These are phyloP conservation scores for Helenozyma baotianmanensis DNA, from an alignment of 805 yeast species.

Conservation along the genomic window DNA sequence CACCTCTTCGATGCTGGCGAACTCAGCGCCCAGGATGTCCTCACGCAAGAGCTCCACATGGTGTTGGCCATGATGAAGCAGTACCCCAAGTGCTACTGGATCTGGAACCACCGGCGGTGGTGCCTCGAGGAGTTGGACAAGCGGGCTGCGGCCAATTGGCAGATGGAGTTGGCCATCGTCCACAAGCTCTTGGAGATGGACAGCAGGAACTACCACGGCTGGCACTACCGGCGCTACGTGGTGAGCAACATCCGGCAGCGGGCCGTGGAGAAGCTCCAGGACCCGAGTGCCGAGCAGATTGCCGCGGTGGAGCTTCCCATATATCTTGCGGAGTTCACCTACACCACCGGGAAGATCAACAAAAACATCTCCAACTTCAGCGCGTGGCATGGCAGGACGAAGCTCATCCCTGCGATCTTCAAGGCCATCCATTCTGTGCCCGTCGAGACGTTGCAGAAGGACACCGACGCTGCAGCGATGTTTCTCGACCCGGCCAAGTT, in stretches of 20 bases:
- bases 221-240: slow-evolving; percentile 86
- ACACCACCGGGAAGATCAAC: slow-evolving; percentile 74
- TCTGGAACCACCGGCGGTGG: slow-evolving; percentile 94
- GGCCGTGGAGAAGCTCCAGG: slow-evolving; percentile 1
- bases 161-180: slow-evolving; percentile 65
- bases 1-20: slow-evolving; percentile 20
- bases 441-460: too few relatives aligned
- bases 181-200: slow-evolving; percentile 66
- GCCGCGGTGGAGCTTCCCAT: slow-evolving; percentile 19
- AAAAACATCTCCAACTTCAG: slow-evolving; percentile 86
- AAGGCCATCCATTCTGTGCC: slow-evolving; percentile 8
- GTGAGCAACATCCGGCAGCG: slow-evolving; percentile 37
- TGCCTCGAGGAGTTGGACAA: slow-evolving; percentile 44
- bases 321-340: slow-evolving; percentile 57
- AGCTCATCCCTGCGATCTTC: slow-evolving; percentile 55
- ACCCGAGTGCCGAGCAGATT: background rate
- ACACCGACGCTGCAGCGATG: slow-evolving; percentile 6
- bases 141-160: slow-evolving; percentile 57
- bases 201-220: slow-evolving; percentile 87
- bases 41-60: slow-evolving; percentile 58
- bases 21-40: slow-evolving; percentile 10
- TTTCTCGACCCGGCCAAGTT: slow-evolving; percentile 32
- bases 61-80: slow-evolving; percentile 53
- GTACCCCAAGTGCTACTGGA: slow-evolving; percentile 92
- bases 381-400: slow-evolving; percentile 91